phyloP scores from a whole-genome alignment of 1,139 yeast genomes.

The Pichia sorboxylosa region DNA sequence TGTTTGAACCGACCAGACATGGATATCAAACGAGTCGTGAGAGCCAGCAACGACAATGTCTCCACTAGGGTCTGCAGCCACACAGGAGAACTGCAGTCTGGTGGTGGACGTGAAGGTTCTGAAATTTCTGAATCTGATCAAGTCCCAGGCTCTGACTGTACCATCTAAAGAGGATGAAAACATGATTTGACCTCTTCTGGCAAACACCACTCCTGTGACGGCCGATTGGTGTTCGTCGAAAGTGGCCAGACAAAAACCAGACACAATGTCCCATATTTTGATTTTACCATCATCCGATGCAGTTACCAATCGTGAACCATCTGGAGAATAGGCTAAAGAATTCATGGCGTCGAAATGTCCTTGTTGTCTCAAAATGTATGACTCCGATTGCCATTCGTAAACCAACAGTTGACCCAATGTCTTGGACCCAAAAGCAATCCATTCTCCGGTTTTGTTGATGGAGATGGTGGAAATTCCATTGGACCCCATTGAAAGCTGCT shows the following conservation, averaged over 20 bases:
- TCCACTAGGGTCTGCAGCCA: constrained; percentile 96
- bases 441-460: constrained; percentile 79
- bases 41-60: constrained; percentile 96
- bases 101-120: constrained; percentile 88
- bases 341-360: constrained; percentile 93
- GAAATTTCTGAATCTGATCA: constrained; percentile 84
- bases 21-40: constrained; percentile 77
- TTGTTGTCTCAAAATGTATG: constrained; percentile 88
- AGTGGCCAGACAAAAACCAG: constrained; percentile 89
- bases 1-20: constrained; percentile 96
- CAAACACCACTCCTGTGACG: constrained; percentile 80
- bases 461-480: constrained; percentile 75
- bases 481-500: constrained; percentile 87
- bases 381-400: constrained; percentile 98
- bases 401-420: constrained; percentile 87
- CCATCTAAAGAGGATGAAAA: constrained; percentile 92
- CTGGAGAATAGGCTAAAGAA: constrained; percentile 81
- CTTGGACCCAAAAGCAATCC: constrained; percentile 93
- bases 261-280: constrained; percentile 87
- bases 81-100: constrained; percentile 73
- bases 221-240: constrained; percentile 85
- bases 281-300: constrained; percentile 96
- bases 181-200: constrained; percentile 77
- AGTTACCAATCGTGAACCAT: constrained; percentile 84
- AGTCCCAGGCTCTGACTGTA: constrained; percentile 94